Percentiles rank a stretch among this genome's conserved stretches.
phyloP scores from a whole-genome alignment of 176 grass and related monocot genomes.

The Ensete ventricosum region DNA sequence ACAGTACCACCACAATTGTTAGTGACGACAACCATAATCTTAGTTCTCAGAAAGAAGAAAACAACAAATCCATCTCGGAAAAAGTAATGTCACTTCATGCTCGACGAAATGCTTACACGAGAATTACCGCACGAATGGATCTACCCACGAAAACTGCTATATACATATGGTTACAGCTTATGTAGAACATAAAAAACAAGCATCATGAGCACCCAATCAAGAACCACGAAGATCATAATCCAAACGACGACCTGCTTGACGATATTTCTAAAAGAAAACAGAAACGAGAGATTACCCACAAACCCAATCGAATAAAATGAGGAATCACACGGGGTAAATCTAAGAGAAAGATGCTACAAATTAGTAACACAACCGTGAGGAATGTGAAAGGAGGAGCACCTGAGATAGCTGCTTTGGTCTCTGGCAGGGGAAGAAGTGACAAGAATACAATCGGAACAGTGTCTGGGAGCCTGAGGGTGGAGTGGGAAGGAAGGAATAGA shows the following conservation, averaged over 20 bases:
- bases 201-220: not conserved
- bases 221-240: not conserved
- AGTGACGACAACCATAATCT: not conserved
- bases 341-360: not conserved
- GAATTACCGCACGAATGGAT: not conserved
- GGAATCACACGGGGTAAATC: not conserved
- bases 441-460: too few relatives aligned
- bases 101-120: not conserved
- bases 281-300: not conserved
- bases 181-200: not conserved
- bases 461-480: too few relatives aligned
- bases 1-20: not conserved
- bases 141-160: not conserved
- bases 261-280: slow-evolving; percentile 25
- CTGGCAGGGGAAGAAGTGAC: too few relatives aligned
- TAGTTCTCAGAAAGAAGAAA: too few relatives aligned
- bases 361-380: too few relatives aligned
- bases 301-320: not conserved
- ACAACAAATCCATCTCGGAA: too few relatives aligned
- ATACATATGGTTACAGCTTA: not conserved
- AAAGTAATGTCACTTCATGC: not conserved
- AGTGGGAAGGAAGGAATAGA: too few relatives aligned
- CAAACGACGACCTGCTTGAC: slow-evolving; percentile 16
- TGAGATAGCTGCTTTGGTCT: too few relatives aligned
- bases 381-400: too few relatives aligned